phyloP scores from a whole-genome alignment of 2,329 filamentous ascomycete species.

The Diaporthe citrichinensis region DNA sequence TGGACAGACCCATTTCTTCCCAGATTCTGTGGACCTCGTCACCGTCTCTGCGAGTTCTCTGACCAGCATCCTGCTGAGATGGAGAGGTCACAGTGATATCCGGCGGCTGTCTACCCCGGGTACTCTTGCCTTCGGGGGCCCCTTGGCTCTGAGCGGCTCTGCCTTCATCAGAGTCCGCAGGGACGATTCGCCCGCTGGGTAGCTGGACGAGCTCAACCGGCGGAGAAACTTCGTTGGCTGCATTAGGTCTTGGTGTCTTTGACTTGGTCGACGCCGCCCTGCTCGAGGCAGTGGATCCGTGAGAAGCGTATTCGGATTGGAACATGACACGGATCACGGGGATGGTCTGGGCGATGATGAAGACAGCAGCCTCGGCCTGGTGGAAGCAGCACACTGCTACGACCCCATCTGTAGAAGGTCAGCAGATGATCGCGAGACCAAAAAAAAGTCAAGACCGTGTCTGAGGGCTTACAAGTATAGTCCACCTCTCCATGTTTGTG shows the following conservation, averaged over 20 bases:
- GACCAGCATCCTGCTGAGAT: neutral
- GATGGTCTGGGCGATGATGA: slow-evolving; percentile 26
- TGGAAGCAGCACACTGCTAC: slow-evolving; percentile 10
- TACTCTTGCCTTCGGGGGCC: too few species aligned
- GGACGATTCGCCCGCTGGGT: slow-evolving; percentile 24
- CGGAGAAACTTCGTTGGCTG: neutral
- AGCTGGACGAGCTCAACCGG: slow-evolving; percentile 28
- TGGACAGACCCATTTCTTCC: slow-evolving; percentile 31
- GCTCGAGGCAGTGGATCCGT: neutral
- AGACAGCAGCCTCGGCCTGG: slow-evolving; percentile 23
- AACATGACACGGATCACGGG: slow-evolving; percentile 25
- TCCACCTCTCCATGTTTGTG: slow-evolving; percentile 8
- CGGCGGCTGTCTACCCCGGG: neutral
- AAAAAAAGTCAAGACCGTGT: neutral
- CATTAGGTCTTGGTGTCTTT: neutral
- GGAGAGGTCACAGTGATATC: slow-evolving; percentile 1
- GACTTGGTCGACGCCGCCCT: slow-evolving; percentile 1
- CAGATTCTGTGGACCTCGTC: slow-evolving; percentile 32
- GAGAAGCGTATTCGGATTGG: neutral
- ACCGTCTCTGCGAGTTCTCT: neutral
- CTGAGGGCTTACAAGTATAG: slow-evolving; percentile 22
- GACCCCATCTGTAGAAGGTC: slow-evolving; percentile 7
- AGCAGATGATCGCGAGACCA: neutral
- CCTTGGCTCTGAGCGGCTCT: neutral
- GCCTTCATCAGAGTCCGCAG: slow-evolving; percentile 31